Percentiles rank a stretch among this genome's conserved stretches.
phyloP scores from a whole-genome alignment of 441 rosid genomes.

The Erodium trifolium region DNA sequence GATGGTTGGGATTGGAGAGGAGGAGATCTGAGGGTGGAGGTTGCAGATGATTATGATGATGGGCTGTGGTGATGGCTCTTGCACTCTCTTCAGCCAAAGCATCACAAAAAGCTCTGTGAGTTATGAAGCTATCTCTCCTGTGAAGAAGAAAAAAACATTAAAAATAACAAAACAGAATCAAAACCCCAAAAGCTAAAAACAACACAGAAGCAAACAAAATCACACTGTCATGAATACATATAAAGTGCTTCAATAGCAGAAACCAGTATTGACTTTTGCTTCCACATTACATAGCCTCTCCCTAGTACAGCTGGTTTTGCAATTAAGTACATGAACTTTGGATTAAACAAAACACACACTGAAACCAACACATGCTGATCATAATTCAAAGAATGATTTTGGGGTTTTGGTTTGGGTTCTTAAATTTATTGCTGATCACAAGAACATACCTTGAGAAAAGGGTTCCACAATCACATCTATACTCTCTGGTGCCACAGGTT shows the following conservation, averaged over 20 bases:
- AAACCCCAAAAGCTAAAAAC: slow-evolving; percentile 16
- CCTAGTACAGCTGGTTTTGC: not conserved
- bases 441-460: slow-evolving; percentile 55
- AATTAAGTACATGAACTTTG: not conserved
- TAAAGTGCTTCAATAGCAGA: slow-evolving; percentile 2
- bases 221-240: not conserved
- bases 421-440: not conserved
- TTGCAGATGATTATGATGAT: slow-evolving; percentile 23
- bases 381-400: too few relatives aligned
- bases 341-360: not conserved
- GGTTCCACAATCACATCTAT: slow-evolving; percentile 81
- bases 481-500: slow-evolving; percentile 79
- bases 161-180: not conserved
- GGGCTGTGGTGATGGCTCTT: slow-evolving; percentile 26
- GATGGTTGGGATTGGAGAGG: slow-evolving; percentile 19
- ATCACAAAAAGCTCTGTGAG: slow-evolving; percentile 49
- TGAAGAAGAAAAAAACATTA: not conserved
- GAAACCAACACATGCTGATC: not conserved
- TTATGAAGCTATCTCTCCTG: slow-evolving; percentile 51
- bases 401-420: too few relatives aligned
- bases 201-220: slow-evolving; percentile 31
- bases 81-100: slow-evolving; percentile 54
- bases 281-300: too few relatives aligned
- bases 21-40: slow-evolving; percentile 18
- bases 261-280: slow-evolving; percentile 17